Base-by-base conservation (phyloP, 768 basidiomycete species). In the Pulveroboletus sp. region DNA sequence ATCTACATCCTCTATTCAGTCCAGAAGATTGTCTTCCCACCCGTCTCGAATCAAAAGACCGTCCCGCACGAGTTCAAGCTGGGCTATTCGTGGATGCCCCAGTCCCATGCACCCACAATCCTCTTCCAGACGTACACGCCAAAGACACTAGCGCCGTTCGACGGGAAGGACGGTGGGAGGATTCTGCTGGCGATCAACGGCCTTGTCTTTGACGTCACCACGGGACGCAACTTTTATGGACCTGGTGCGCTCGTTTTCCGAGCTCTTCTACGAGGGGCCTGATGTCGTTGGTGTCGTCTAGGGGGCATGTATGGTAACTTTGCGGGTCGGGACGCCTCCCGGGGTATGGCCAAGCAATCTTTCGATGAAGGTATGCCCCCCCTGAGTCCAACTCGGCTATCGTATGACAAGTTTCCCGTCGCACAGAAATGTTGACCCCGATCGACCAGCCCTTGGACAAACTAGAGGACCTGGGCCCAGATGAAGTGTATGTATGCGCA, bases 281-380 rank as follows among this genome's bases (percentile, higher is more conserved):
- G 23, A 2, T 43, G 29, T 59, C 19, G 46, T 7, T 47, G 12
- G 44, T 53, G 16, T 14, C 22, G 39, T 35, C 24, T 57, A 96
- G 95, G 85, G 60, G 95, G 94, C 0, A 91, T 93, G 80, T 97
- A 97, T 63, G 93, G 92, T 26, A 95, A 94, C 69, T 98, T 99
- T 74, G 94, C 96, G 3, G 96, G 95, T 6, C 72, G 94, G 42
- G 95, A 99, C 70, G 95, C 95, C 2, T 94, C 91, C 14, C 75
- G 94, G 31, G 94, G 95, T 5, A 94, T 98, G 89, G 95, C 95
- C 7, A 96, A 94, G 70, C 94, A 97, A 71, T 95, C 93, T 3
- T 97, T 96, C 57, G 94, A 94, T 43, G 26, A 73, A n/a, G 91
- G 93, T 91, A 61, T 45, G 86, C 62, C 7, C 6, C 35, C n/a